These are phyloP conservation scores for Fragilariopsis cylindrus DNA, from an alignment of 108 stramenopile genomes.

Conservation along the genomic window DNA sequence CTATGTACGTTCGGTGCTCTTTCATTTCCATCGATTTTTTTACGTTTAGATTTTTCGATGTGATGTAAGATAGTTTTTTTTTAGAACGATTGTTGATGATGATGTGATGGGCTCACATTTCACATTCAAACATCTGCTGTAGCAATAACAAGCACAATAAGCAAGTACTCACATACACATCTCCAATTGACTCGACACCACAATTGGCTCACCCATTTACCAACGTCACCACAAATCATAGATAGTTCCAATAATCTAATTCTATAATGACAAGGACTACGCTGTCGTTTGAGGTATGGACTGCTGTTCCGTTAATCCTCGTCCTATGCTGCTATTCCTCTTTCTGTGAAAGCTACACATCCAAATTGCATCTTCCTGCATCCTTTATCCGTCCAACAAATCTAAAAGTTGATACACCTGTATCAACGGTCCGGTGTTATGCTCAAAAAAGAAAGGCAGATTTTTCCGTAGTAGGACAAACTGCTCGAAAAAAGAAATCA, in stretches of 20 bases:
- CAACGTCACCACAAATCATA: too few species aligned
- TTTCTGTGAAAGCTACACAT: constrained; percentile 10
- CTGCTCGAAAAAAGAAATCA: neutral
- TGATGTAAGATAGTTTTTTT: too few species aligned
- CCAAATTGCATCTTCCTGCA: constrained; percentile 1
- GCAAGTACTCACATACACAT: too few species aligned
- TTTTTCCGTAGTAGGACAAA: constrained; percentile 12
- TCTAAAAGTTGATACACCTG: neutral
- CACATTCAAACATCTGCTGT: neutral
- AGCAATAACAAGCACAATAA: too few species aligned
- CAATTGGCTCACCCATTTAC: too few species aligned
- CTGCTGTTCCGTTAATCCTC: neutral
- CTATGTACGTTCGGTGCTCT: too few species aligned
- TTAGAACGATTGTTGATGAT: too few species aligned
- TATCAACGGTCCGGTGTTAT: neutral
- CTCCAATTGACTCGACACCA: too few species aligned
- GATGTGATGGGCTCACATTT: neutral
- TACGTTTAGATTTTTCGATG: too few species aligned
- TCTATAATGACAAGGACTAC: neutral
- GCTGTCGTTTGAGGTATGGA: neutral
- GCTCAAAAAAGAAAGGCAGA: constrained; percentile 1
- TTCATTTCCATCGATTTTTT: too few species aligned
- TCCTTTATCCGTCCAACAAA: constrained; percentile 1
- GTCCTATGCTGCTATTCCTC: neutral
- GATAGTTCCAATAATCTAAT: too few species aligned